phyloP scores from a whole-genome alignment of 306 rosid genomes.

The Dryas drummondii region DNA sequence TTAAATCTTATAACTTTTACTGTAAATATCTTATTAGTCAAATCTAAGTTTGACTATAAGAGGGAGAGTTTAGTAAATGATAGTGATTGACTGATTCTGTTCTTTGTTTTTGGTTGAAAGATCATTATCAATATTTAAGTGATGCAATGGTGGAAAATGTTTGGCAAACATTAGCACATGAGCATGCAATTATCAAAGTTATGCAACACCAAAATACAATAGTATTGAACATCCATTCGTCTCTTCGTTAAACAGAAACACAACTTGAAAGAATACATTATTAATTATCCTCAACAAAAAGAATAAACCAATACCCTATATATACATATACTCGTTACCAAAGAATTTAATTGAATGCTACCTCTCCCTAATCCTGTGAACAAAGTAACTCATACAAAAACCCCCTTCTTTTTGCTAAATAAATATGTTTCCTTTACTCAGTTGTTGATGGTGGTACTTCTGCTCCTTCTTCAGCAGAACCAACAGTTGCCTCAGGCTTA shows the following conservation, averaged over 20 bases:
- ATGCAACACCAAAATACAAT: not conserved
- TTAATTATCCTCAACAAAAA: conserved; percentile 31
- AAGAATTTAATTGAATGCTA: conserved; percentile 28
- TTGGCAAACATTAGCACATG: too few species aligned
- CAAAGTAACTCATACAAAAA: not conserved
- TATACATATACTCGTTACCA: conserved; percentile 36
- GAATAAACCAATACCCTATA: conserved; percentile 22
- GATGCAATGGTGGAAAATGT: not conserved
- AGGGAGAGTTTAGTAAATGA: too few species aligned
- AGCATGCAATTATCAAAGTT: not conserved
- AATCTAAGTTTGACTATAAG: too few species aligned
- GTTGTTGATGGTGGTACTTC: conserved; percentile 26
- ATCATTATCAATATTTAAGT: too few species aligned
- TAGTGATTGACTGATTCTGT: too few species aligned
- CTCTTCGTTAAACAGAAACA: conserved; percentile 22
- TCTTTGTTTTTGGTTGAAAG: too few species aligned
- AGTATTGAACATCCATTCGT: not conserved
- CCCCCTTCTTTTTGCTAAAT: not conserved
- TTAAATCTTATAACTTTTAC: too few species aligned
- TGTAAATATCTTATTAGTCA: too few species aligned
- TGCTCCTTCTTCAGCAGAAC: conserved; percentile 48
- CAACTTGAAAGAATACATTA: conserved; percentile 31
- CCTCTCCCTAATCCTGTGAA: conserved; percentile 1
- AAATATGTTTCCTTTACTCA: conserved; percentile 19
- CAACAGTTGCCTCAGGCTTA: conserved; percentile 51